Evolutionary conservation across 148 eudicot species (phyloP).

Genomic region (Rhododendron ovatum): DNA sequence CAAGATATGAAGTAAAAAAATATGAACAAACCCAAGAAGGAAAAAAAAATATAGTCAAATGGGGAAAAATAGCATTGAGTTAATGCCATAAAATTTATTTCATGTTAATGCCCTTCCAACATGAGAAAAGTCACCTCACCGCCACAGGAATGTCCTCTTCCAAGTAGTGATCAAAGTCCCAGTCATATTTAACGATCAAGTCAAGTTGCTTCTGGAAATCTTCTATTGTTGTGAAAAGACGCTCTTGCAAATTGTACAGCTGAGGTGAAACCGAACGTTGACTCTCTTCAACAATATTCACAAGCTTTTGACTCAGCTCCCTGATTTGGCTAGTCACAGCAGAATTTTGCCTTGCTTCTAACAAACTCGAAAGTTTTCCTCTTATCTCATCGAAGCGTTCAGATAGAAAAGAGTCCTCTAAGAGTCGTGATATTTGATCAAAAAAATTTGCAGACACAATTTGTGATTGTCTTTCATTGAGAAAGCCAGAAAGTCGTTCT

Average conservation of each 20-base stretch:
- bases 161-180: conserved; percentile 95
- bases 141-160: conserved; percentile 96
- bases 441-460: conserved; percentile 66
- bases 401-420: conserved; percentile 61
- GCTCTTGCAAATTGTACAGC: conserved; percentile 73
- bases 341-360: conserved; percentile 65
- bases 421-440: conserved; percentile 72
- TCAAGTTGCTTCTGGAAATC: conserved; percentile 94
- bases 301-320: conserved; percentile 82
- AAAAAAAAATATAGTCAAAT: conserved; percentile 3
- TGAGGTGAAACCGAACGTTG: conserved; percentile 89
- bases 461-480: conserved; percentile 67
- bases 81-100: background rate
- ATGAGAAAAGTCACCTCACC: conserved; percentile 90
- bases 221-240: conserved; percentile 63
- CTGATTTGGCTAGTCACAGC: conserved; percentile 60
- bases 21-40: background rate
- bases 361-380: conserved; percentile 54
- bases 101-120: conserved; percentile 18
- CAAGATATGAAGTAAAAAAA: background rate
- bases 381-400: conserved; percentile 65
- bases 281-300: conserved; percentile 80
- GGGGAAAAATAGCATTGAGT: background rate
- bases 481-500: conserved; percentile 80
- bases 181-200: conserved; percentile 83